Percentiles rank a stretch among this genome's conserved stretches.
Evolutionary conservation across 169 alveolate genomes (phyloP).

Genomic region (Eimeria praecox): DNA sequence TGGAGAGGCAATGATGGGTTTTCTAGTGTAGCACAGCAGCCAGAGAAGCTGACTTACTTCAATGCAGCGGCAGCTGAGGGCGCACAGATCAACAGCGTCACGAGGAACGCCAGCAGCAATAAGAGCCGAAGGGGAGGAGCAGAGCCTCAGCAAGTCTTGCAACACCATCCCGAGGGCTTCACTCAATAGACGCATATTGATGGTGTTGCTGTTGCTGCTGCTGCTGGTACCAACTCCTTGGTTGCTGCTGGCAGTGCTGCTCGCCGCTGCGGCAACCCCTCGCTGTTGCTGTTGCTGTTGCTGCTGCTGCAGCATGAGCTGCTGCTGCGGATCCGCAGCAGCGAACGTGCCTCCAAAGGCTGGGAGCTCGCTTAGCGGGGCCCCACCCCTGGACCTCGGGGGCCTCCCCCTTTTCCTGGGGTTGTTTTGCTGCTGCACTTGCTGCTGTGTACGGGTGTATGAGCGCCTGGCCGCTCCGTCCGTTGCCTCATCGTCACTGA

Average conservation of each 20-base stretch:
- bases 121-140: slow-evolving; percentile 70
- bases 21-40: background rate
- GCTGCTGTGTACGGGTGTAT: slow-evolving; percentile 37
- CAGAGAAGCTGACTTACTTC: slow-evolving; percentile 25
- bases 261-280: background rate
- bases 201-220: slow-evolving; percentile 34
- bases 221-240: slow-evolving; percentile 1
- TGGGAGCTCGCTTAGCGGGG: slow-evolving; percentile 42
- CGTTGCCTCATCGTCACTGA: slow-evolving; percentile 40
- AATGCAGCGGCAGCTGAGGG: slow-evolving; percentile 70
- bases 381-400: slow-evolving; percentile 52
- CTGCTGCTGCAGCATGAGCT: slow-evolving; percentile 36
- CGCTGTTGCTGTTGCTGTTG: slow-evolving; percentile 62
- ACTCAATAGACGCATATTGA: slow-evolving; percentile 59
- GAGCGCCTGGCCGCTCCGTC: slow-evolving; percentile 53
- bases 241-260: slow-evolving; percentile 21
- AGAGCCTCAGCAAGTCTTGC: slow-evolving; percentile 55
- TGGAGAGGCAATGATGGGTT: background rate
- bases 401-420: slow-evolving; percentile 74
- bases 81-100: slow-evolving; percentile 61
- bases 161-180: slow-evolving; percentile 65
- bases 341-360: slow-evolving; percentile 27
- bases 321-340: slow-evolving; percentile 66
- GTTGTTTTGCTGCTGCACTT: slow-evolving; percentile 39
- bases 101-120: slow-evolving; percentile 73